Evolutionary conservation across 2,329 filamentous ascomycete species (phyloP), one percentile per base, ranked within the genome.

Genomic region (Mycosphaerella sp.): DNA sequence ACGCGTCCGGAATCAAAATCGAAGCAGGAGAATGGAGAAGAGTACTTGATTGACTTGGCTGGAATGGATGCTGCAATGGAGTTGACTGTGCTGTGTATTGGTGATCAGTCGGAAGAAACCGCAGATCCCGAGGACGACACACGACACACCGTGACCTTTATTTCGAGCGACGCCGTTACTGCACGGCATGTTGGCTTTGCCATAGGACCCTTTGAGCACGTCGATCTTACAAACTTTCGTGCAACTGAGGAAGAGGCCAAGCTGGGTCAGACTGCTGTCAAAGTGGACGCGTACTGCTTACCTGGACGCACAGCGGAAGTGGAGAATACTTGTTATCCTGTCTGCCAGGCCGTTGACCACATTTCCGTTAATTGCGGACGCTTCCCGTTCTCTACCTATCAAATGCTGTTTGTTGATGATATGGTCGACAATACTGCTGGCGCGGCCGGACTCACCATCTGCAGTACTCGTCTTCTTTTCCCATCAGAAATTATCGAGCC

Each of bases 361-460:
- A 89, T 97, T 64, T 88, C 87, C 3, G 81, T 91, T 57, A 87
- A 84, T 3, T 97, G 91, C 66, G 89, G 89, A 21, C 85, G 86
- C 17, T 98, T 95, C 66, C 90, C 93, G 0, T 97, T 93, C 66
- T 81, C 87, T 25, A 89, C 86, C 64, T 97, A 94, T 75, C 95
- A 95, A 64, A 73, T 97, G 49, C 90, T 88, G 60, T 98, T 98
- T 62, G 84, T 98, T 14, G 93, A 98, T 61, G 93, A 98, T 67
- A 79, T 93, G 66, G 73, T 85, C 1, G 76, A 80, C 27, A 86
- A 95, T 52, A 85, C 86, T 1, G 76, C 85, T 16, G 80, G 89
- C 14, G 81, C 89, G 7, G 89, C 89, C 30, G 91, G 87, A 0
- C 77, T 98, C 60, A 86, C 90, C 0, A 81, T 98, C 28, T 89